Evolutionary conservation across 2,329 filamentous ascomycete genomes (phyloP).

Genomic region (Ophiocordyceps unilateralis): DNA sequence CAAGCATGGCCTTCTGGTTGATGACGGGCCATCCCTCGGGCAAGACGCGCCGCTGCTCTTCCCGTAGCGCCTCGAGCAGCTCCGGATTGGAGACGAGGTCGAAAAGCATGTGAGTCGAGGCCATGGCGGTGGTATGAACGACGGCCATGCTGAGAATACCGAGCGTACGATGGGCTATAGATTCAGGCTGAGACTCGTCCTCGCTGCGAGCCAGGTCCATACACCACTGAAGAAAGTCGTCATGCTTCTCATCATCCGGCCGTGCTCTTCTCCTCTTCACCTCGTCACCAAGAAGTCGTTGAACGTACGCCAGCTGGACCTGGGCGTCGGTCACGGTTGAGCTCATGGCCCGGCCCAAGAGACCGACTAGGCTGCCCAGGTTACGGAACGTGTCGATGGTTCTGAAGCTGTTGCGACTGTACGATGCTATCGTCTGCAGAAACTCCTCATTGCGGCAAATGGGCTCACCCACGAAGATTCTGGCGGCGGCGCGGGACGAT

Average conservation of each 20-base stretch:
- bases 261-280: conserved; percentile 1
- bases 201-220: conserved; percentile 4
- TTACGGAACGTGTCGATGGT: conserved; percentile 4
- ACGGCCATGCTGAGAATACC: conserved; percentile 6
- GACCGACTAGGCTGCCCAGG: conserved; percentile 1
- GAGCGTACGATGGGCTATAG: conserved; percentile 4
- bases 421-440: conserved; percentile 4
- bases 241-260: conserved; percentile 3
- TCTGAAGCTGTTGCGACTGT: conserved; percentile 4
- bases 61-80: conserved; percentile 1
- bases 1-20: conserved; percentile 5
- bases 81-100: conserved; percentile 2
- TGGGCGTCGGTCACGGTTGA: conserved; percentile 2
- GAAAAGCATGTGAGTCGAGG: conserved; percentile 5
- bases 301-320: conserved; percentile 3
- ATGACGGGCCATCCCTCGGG: conserved; percentile 2
- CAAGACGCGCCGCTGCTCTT: conserved; percentile 3
- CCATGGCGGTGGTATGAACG: conserved; percentile 7
- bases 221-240: conserved; percentile 6
- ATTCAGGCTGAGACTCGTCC: conserved; percentile 2
- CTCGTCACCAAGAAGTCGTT: conserved; percentile 3
- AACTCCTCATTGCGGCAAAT: conserved; percentile 4
- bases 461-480: conserved; percentile 5
- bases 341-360: conserved; percentile 1
- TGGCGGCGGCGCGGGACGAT: conserved; percentile 4